Conservation (phyloP, 2,329 filamentous ascomycete genomes). For the Pyrenophora teres region DNA sequence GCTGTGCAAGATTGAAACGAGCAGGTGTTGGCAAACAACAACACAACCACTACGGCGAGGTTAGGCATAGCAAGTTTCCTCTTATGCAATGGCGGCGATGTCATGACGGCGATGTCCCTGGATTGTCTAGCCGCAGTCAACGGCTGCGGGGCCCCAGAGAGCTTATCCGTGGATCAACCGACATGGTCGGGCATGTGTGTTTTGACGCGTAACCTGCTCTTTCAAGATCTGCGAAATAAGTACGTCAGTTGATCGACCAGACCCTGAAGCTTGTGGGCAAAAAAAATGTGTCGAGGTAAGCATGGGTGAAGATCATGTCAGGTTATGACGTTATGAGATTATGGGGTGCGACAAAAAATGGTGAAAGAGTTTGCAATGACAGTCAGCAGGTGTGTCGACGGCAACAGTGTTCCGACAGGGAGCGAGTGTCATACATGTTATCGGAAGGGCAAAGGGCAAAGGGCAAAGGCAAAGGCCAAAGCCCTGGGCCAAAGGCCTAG, state of each 20-base stretch:
- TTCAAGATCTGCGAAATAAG: constrained; percentile 6
- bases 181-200: constrained; percentile 9
- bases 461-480: background rate
- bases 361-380: background rate
- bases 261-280: constrained; percentile 3
- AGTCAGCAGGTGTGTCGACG: background rate
- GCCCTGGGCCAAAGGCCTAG: background rate
- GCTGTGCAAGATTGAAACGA: background rate
- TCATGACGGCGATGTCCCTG: constrained; percentile 20
- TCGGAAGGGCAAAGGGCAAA: background rate
- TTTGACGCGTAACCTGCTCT: constrained; percentile 21
- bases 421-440: constrained; percentile 11
- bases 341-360: background rate
- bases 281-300: background rate
- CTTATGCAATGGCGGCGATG: constrained; percentile 11
- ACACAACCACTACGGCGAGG: background rate
- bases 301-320: constrained; percentile 1
- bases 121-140: constrained; percentile 19
- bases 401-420: constrained; percentile 11
- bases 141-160: constrained; percentile 34
- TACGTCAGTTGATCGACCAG: constrained; percentile 17
- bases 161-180: constrained; percentile 24
- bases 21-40: no score
- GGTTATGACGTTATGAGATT: background rate
- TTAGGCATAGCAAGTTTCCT: constrained; percentile 1